Conservation (phyloP, 2,329 filamentous ascomycete genomes). For the Fusarium temperatum region DNA sequence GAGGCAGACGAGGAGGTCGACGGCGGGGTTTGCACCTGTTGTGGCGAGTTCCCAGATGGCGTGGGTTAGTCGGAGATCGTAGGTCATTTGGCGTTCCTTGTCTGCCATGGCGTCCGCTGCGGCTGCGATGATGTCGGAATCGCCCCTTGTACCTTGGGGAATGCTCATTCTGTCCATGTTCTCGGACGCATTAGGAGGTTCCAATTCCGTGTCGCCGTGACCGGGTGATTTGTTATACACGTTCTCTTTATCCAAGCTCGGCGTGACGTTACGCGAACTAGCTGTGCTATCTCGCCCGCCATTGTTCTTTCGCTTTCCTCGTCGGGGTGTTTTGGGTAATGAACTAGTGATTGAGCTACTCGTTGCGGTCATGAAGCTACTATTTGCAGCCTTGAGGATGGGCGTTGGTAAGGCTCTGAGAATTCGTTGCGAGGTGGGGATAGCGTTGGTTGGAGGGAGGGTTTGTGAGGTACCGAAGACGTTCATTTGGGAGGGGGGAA, state of each 20-base stretch:
- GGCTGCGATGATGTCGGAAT: conserved; percentile 53
- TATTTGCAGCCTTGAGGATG: conserved; percentile 92
- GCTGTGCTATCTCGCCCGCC: conserved; percentile 51
- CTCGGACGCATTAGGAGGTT: conserved; percentile 51
- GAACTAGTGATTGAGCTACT: conserved; percentile 85
- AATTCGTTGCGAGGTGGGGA: conserved; percentile 91
- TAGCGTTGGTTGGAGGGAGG: conserved; percentile 80
- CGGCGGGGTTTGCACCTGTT: conserved; percentile 89
- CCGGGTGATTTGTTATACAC: conserved; percentile 43
- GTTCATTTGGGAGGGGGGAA: conserved; percentile 92
- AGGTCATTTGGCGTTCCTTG: conserved; percentile 76
- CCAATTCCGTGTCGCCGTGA: conserved; percentile 31
- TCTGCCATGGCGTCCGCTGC: conserved; percentile 71
- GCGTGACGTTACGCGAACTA: conserved; percentile 48
- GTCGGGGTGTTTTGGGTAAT: conserved; percentile 71
- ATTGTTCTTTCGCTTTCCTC: conserved; percentile 67
- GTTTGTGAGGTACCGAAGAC: conserved; percentile 78
- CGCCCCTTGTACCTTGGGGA: conserved; percentile 36
- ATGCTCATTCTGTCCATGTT: conserved; percentile 60
- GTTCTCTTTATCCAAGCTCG: conserved; percentile 62
- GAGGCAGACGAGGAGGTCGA: conserved; percentile 90
- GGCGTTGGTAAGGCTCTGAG: conserved; percentile 89
- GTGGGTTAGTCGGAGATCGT: conserved; percentile 87
- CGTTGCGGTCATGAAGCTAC: conserved; percentile 92
- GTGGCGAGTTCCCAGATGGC: conserved; percentile 95